phyloP scores from a whole-genome alignment of 441 rosid genomes.

The Mallotus repandus region DNA sequence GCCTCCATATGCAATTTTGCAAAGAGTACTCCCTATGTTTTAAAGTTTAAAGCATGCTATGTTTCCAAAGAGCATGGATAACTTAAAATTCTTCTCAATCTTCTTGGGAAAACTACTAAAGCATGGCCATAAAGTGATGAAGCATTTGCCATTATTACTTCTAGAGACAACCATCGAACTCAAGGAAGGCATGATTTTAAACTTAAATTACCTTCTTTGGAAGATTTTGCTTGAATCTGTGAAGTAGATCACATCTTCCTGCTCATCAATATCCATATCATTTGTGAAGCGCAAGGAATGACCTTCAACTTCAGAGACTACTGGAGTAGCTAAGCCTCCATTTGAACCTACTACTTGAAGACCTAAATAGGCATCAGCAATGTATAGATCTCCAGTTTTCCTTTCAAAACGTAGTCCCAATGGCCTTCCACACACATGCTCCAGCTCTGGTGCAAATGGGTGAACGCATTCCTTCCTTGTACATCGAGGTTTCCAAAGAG shows the following conservation, averaged over 20 bases:
- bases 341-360: conserved; percentile 55
- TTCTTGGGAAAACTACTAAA: background rate
- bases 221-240: conserved; percentile 60
- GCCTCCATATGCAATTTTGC: background rate
- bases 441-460: conserved; percentile 69
- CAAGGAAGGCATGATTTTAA: background rate
- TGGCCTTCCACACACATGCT: conserved; percentile 79
- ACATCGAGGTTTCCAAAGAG: conserved; percentile 12
- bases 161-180: background rate
- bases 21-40: background rate
- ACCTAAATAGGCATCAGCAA: conserved; percentile 79
- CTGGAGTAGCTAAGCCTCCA: conserved; percentile 60
- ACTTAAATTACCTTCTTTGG: conserved; percentile 55
- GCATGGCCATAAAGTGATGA: background rate
- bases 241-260: conserved; percentile 59
- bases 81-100: background rate
- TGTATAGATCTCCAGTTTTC: conserved; percentile 66
- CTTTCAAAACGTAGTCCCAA: conserved; percentile 58
- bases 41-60: background rate
- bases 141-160: background rate
- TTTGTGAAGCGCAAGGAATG: conserved; percentile 59
- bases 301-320: conserved; percentile 58
- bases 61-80: background rate
- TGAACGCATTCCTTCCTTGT: conserved; percentile 53
- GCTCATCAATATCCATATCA: conserved; percentile 64